These are phyloP conservation scores for Balansia obtecta DNA, from an alignment of 2,329 filamentous ascomycete genomes.

Conservation along the genomic window DNA sequence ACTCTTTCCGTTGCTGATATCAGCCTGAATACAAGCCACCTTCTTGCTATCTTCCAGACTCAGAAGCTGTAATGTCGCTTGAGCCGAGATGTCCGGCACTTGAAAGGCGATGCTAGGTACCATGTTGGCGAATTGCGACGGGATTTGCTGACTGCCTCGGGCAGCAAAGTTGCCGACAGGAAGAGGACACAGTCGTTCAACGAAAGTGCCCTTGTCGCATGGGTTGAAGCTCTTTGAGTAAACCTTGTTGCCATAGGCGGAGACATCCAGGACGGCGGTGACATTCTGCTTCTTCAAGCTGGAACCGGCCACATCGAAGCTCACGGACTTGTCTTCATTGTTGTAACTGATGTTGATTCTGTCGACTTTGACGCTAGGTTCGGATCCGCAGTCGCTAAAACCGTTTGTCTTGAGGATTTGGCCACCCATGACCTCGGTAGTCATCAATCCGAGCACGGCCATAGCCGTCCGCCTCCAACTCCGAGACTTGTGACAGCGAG, in stretches of 20 bases:
- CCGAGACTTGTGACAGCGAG: conserved; percentile 18
- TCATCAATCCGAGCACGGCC: conserved; percentile 23
- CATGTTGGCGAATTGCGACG: conserved; percentile 53
- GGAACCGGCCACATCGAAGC: conserved; percentile 71
- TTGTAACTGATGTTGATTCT: conserved; percentile 70
- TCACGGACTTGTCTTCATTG: conserved; percentile 57
- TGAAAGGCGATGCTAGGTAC: conserved; percentile 85
- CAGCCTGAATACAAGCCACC: conserved; percentile 72
- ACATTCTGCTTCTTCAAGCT: conserved; percentile 69
- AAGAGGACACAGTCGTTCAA: conserved; percentile 73
- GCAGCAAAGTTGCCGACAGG: conserved; percentile 65
- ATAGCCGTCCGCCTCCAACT: conserved; percentile 16
- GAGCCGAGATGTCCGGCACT: conserved; percentile 79
- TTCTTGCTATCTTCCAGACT: conserved; percentile 44
- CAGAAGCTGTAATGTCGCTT: conserved; percentile 67
- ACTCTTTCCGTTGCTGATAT: conserved; percentile 80
- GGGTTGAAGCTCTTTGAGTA: conserved; percentile 77
- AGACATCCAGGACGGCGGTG: conserved; percentile 60
- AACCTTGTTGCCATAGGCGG: conserved; percentile 71
- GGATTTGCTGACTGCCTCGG: conserved; percentile 58
- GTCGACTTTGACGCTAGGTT: conserved; percentile 51
- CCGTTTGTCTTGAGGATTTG: conserved; percentile 71
- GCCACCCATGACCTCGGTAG: conserved; percentile 42
- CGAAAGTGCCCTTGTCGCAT: conserved; percentile 53
- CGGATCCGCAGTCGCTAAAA: conserved; percentile 56